These are phyloP conservation scores for Populus hybrid DNA, from an alignment of 441 rosid species.

Conservation along the genomic window DNA sequence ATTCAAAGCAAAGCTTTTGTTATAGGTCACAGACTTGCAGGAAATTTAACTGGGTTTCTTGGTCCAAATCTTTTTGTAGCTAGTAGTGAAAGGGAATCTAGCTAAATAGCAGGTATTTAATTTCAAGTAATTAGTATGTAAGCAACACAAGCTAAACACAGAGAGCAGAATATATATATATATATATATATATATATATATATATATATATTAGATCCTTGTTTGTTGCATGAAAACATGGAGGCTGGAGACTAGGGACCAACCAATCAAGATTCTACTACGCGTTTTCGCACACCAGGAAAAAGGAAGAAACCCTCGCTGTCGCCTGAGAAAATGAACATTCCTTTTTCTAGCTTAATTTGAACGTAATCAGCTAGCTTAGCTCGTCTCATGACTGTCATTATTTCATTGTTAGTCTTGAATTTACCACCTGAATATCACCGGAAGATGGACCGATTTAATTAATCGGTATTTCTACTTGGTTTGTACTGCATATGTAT, in stretches of 20 bases:
- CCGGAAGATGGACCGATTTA: not conserved
- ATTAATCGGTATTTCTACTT: not conserved
- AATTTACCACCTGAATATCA: not conserved
- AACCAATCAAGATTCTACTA: constrained; percentile 30
- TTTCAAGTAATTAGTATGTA: constrained; percentile 17
- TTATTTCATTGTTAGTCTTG: not conserved
- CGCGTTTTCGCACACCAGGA: not conserved
- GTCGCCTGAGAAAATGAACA: not conserved
- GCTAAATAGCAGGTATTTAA: constrained; percentile 9
- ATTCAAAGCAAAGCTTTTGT: constrained; percentile 58
- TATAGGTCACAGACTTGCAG: constrained; percentile 42
- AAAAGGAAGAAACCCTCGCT: too few species aligned
- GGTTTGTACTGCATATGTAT: not conserved
- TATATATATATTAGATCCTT: constrained; percentile 22
- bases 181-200: not conserved
- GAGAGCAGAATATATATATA: not conserved
- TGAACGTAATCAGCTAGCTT: not conserved
- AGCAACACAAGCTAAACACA: not conserved
- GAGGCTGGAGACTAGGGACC: constrained; percentile 18
- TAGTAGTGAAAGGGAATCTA: constrained; percentile 13
- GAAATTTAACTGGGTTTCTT: constrained; percentile 37
- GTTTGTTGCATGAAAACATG: constrained; percentile 72
- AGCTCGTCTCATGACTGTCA: not conserved
- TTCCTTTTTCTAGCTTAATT: not conserved
- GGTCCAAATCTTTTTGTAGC: constrained; percentile 6